A percentile compares a stretch with the other conserved stretches of the same genome.
Conservation (phyloP, 495 filamentous ascomycete species). For the Tuber melanosporum region DNA sequence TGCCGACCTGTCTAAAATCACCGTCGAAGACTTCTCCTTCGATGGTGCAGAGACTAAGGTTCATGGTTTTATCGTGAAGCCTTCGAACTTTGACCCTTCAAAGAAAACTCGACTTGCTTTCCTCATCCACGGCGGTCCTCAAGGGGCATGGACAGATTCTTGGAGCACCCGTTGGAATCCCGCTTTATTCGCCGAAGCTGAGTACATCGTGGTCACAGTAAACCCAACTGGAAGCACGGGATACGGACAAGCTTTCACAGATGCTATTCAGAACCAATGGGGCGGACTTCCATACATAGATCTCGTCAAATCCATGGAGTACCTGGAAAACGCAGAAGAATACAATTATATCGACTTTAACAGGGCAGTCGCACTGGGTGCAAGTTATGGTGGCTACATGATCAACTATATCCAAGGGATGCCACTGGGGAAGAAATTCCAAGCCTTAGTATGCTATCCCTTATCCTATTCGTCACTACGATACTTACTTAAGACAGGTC, state of each 20-base stretch:
- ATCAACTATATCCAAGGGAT: conserved; percentile 66
- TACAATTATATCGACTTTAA: conserved; percentile 67
- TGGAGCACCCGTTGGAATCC: conserved; percentile 93
- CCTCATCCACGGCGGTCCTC: conserved; percentile 82
- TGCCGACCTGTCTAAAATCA: conserved; percentile 56
- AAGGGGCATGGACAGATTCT: conserved; percentile 73
- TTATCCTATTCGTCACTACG: background rate
- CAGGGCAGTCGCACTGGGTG: conserved; percentile 74
- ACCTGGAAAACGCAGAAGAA: conserved; percentile 56
- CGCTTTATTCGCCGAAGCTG: conserved; percentile 83
- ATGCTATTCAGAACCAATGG: conserved; percentile 72
- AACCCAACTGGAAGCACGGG: conserved; percentile 84
- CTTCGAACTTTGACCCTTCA: conserved; percentile 63
- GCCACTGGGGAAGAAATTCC: conserved; percentile 67
- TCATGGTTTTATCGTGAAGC: conserved; percentile 77
- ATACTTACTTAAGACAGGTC: background rate
- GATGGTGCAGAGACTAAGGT: conserved; percentile 55
- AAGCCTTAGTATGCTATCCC: conserved; percentile 58
- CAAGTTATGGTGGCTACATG: conserved; percentile 70
- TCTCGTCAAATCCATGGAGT: conserved; percentile 69
- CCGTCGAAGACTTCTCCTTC: conserved; percentile 69
- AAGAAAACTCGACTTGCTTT: conserved; percentile 78
- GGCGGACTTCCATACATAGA: conserved; percentile 44
- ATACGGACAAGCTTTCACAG: conserved; percentile 72
- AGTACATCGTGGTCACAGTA: conserved; percentile 78